Evolutionary conservation across 1,284 basidiomycete species (phyloP), one percentile per base, ranked within the genome.

Genomic region (Neonothopanus nambi): DNA sequence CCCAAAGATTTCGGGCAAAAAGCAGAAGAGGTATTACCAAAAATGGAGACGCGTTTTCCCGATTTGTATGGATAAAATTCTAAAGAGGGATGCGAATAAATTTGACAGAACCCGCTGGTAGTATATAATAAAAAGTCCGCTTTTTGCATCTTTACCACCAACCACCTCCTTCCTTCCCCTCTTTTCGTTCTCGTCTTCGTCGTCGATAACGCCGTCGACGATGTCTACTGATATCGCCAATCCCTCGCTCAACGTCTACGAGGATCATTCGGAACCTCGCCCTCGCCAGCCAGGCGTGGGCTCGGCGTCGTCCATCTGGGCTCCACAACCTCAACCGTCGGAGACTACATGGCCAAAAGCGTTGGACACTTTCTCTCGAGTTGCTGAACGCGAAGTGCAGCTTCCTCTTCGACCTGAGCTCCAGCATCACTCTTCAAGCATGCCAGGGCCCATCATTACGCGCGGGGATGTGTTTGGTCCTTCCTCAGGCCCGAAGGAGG

Each of bases 251-350:
- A 36, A 28, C 26, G 37, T 40, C 24, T 53, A 47, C 24, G 52
- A 53, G 13, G 52, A 48, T 17, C 45, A 50, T 39, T 28, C 39
- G 28, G 15, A 42, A 21, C 28, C 30, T 46, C 52, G 45, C 33
- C 33, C 52, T 40, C 52, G 45, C 47, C 52, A 53, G 17, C 37
- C 55, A 24, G 45, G 50, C 30, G 23, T 39, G 26, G 51, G 51
- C 15, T 49, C 55, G 8, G 48, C 52, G 24, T 40, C 55, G 17
- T 89, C 87, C 52, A 89, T 90, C 59, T 90, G 87, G 87, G 87
- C 87, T 2, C 87, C 87, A 12, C 85, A 85, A 63, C 84, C 86
- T 12, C 85, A 87, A 66, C 78, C 79, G 5, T 77, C 79, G 24
- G 84, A 85, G 33, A 67, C 73, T 15, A 78, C 81, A 12, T 89